Base-by-base conservation (phyloP, 192 early-diverging fungal species). In the Obelidium mucronatum region DNA sequence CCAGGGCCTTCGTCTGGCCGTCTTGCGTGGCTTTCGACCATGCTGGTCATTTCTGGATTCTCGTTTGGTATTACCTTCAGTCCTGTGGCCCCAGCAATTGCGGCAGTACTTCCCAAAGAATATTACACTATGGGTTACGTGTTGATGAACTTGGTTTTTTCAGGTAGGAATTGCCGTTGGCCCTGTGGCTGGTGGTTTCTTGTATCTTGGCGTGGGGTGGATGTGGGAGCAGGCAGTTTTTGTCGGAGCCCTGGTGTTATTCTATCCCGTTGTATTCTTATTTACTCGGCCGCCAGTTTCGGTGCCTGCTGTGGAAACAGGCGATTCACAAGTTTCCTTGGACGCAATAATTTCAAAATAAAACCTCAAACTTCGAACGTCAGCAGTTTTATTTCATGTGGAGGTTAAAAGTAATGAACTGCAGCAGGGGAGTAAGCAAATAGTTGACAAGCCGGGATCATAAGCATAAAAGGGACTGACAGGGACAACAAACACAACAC, bases 141-240 rank as follows among this genome's bases (percentile, higher is more conserved):
- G 24, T 42, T 79, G 30, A 76, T 74, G 73, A 79, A 75, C 40
- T 33, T 79, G 28, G 54, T 64, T n/a, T 79, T 74, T 73, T 74
- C 78, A n/a, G 19, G n/a, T 67, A 2, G 78, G 71, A 1, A 79
- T 79, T n/a, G 24, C 60, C 1, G 58, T 79, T 28, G 78, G 78
- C 8, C 73, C 73, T 24, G n/a, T 64, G 1, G 73, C 39, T 11
- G 73, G 73, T 19, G 22, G 26, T 3, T 54, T 39, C 36, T n/a
- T 36, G 36, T 75, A 67, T 48, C 19, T 39, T 17, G 13, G 11
- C 13, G 1, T 62, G 15, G 73, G 73, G 6, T 75, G 73, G 73
- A 67, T 26, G 26, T n/a, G 63, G 62, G 62, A 75, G 73, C 24
- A 37, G 40, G 22, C 24, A 69, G 35, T 65, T 36, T 67, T 75